Conservation (phyloP, 257 asterid species). For the Ilex aquifolium region DNA sequence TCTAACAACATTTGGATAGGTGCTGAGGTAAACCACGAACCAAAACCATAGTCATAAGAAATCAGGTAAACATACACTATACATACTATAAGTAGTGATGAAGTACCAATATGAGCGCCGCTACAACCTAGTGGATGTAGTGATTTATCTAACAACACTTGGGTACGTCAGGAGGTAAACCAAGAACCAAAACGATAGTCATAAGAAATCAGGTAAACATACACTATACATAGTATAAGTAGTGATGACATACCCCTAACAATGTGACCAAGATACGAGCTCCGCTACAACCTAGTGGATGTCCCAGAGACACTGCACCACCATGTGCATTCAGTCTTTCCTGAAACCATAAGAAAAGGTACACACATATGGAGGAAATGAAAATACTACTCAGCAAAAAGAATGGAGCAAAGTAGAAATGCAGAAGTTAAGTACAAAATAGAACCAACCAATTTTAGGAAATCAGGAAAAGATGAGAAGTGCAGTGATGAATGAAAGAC, state of each 20-base stretch:
- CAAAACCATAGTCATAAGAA: not conserved
- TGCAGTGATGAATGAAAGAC: conserved; percentile 22
- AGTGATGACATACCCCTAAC: conserved; percentile 53
- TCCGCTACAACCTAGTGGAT: conserved; percentile 95
- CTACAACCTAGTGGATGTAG: conserved; percentile 88
- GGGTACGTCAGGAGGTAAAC: conserved; percentile 3
- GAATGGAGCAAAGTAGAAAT: not conserved
- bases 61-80: not conserved
- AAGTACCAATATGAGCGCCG: conserved; percentile 87
- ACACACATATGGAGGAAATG: conserved; percentile 12
- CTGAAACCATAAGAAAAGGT: conserved; percentile 26
- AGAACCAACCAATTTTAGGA: conserved; percentile 1
- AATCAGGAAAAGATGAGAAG: not conserved
- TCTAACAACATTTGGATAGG: no score
- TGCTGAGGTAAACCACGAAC: no score
- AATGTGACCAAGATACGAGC: conserved; percentile 90
- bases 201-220: not conserved
- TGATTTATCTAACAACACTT: not conserved
- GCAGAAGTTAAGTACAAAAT: not conserved
- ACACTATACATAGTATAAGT: not conserved
- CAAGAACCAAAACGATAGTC: not conserved
- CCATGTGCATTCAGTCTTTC: conserved; percentile 74
- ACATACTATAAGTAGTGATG: not conserved
- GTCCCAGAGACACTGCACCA: conserved; percentile 92
- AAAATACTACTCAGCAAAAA: not conserved